Base-by-base conservation (phyloP, 192 early-diverging fungal genomes). In the Umbelopsis sp. region DNA sequence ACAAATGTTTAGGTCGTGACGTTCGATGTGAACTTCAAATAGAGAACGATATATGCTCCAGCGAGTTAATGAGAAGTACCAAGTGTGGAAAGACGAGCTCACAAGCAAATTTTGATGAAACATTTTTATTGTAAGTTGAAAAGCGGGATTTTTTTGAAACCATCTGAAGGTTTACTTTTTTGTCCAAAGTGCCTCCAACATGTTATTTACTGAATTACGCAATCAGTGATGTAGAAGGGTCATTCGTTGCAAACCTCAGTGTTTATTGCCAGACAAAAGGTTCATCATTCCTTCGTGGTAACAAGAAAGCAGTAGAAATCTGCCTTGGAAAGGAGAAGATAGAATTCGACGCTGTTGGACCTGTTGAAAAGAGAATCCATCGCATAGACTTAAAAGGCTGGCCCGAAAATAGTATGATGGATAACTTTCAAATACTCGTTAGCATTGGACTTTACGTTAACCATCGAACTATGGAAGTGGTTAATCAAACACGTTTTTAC, bases 101-200 rank as follows among this genome's bases (percentile, higher is more conserved):
- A 4, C 52, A 72, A 53, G 71, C 69, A 41, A 68, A 74, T 24
- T 72, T 79, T 44, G 77, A 79, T 66, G 73, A 79, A 65, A 75
- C 71, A 21, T 79, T 75, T 38, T 22, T 75, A 47, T 75, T 79
- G 77, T 72, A 72, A 79, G 70, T 54, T 24, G 12, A 45, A 31
- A n/a, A n/a, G n/a, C n/a, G n/a, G n/a, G n/a, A n/a, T n/a, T 41
- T 41, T 41, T 41, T 38, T 38, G 36, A n/a, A n/a, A n/a, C n/a
- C n/a, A n/a, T n/a, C 8, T 38, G 36, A 8, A 6, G 1, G 38
- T 41, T 41, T 32, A 5, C 21, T 31, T 31, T 34, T 12, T 34
- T 20, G 24, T 17, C 10, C 14, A 47, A 12, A 16, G n/a, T 49
- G n/a, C 20, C 4, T 49, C 47, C 10, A 0, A n/a, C 47, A 16